Percentiles rank a stretch among this genome's conserved stretches.
phyloP scores from a whole-genome alignment of 2,329 filamentous ascomycete species.

The Aspergillus tamarii region DNA sequence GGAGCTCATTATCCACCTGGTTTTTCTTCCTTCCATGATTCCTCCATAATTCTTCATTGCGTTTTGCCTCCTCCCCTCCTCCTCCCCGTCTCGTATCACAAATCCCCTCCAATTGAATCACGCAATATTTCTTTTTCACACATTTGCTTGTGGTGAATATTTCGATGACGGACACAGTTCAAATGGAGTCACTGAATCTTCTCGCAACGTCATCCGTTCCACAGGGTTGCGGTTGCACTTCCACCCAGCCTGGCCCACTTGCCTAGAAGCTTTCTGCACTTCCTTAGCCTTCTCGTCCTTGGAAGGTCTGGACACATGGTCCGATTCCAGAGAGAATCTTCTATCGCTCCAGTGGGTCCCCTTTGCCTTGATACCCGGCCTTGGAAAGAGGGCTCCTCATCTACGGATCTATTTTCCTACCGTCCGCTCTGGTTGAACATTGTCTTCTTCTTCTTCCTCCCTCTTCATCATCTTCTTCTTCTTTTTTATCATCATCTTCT shows the following conservation, averaged over 20 bases:
- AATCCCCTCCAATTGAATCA: not conserved
- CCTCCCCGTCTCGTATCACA: not conserved
- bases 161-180: not conserved
- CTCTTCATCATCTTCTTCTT: too few species aligned
- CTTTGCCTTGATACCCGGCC: not conserved
- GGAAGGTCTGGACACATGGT: not conserved
- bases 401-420: not conserved
- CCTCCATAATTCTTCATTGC: not conserved
- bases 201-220: slow-evolving; percentile 1
- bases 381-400: not conserved
- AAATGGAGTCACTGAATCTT: not conserved
- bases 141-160: not conserved
- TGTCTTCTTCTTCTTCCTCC: not conserved
- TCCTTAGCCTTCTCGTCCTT: not conserved
- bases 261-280: not conserved
- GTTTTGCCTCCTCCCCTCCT: not conserved
- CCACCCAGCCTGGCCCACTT: not conserved
- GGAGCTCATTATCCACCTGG: not conserved
- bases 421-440: not conserved
- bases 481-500: not conserved
- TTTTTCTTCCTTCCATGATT: not conserved
- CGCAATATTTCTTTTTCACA: not conserved
- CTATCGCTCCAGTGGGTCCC: not conserved
- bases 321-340: not conserved
- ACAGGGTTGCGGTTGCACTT: slow-evolving; percentile 1